Base-by-base conservation (phyloP, 2,329 filamentous ascomycete genomes). In the Boeremia exigua region DNA sequence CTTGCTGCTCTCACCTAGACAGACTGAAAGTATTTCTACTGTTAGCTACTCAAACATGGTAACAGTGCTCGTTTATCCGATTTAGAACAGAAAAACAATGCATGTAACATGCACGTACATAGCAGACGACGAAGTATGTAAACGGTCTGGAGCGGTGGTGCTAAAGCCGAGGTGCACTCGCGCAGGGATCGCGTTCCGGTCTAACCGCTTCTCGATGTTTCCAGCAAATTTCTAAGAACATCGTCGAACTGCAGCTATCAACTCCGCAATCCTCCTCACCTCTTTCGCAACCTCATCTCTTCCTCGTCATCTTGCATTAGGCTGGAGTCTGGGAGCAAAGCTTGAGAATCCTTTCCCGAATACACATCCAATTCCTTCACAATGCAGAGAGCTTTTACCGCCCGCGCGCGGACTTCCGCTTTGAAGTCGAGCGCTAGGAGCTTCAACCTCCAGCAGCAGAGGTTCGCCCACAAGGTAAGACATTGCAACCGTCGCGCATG, bases 331-430 rank as follows among this genome's bases (percentile, higher is more conserved):
- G 51, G 70, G 68, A 70, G 68, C 67, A 73, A 63, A 56, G 62
- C 60, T 60, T 71, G 61, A 67, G 42, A 63, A 62, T 73, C 55
- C 28, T 34, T 51, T 61, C 48, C 46, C 58, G 55, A 47, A 54
- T n/a, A 62, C 62, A 62, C 57, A 62, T 61, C 42, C 45, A 59
- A 58, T 63, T 46, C 56, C 46, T 32, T 61, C 81, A 90, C 79
- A 77, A 99, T 99, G 95, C 95, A 99, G 86, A 91, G 95, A 81
- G 92, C 92, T 81, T 86, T 99, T 76, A 87, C 90, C 77, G 91
- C 91, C 70, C 84, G 86, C 77, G 83, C 90, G 73, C 85, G 92
- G 82, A 88, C 91, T 76, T 90, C 92, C 68, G 87, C 88, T 83
- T 87, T 94, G 71, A 89, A 87, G 64, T 85, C 89, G 61, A 80